Evolutionary conservation across 306 rosid genomes (phyloP), one percentile per base, ranked within the genome.

Genomic region (Cicer cuneatum): DNA sequence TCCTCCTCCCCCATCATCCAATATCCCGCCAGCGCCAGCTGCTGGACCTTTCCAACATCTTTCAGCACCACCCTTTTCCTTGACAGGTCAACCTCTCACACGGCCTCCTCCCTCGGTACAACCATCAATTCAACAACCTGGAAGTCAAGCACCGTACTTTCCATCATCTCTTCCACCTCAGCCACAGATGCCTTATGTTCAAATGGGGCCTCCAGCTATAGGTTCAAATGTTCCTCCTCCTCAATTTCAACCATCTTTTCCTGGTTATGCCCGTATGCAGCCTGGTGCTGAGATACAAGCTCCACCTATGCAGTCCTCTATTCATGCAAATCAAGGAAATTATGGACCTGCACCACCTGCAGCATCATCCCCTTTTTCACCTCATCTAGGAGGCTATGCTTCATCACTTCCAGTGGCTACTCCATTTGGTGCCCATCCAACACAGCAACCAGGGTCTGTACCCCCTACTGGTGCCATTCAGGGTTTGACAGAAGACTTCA

Each of bases 401-500:
- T 81, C 87, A 35, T 68, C 86, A 12, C 87, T 87, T 2, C 84
- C 86, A 2, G 79, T 82, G 85, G 90, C 86, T 60, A 78, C 90
- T 58, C 89, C 92, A 54, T 21, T 71, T 46, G 96, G 96, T 13
- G 12, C 80, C 71, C 96, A 86, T 84, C 78, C 85, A 38, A 83
- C 86, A 86, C 96, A 85, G 69, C 87, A 82, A 65, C 84, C 81
- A 8, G 87, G 86, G 48, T 74, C 87, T 57, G 89, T 83, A 66
- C 92, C 93, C 57, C 90, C 96, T 38, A 56, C 68, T 56, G 87
- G 90, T 73, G 24, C 80, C 39, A 75, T 92, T 51, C 99, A 92
- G 88, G 96, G 96, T 58, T 85, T 95, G 84, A 19, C 85, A 19
- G 99, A 92, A 72, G 99, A 95, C 83, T 95, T 95, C 82, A 89